Conservation (phyloP, 2,329 filamentous ascomycete genomes). For the Colletotrichum limetticola region DNA sequence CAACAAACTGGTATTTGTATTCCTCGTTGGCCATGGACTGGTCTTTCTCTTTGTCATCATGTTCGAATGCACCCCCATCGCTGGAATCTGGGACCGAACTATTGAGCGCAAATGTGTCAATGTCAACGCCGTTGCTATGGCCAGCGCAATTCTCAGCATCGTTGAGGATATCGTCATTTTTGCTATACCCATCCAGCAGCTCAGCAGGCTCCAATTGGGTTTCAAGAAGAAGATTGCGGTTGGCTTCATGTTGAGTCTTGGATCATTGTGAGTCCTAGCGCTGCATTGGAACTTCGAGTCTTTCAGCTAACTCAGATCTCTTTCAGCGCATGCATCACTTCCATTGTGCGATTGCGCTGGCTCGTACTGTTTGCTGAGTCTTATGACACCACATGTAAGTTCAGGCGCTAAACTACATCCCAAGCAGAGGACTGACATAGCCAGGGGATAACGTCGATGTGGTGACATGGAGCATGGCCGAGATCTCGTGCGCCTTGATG, state of each 20-base stretch:
- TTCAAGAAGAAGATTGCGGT: conserved; percentile 32
- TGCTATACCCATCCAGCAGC: conserved; percentile 30
- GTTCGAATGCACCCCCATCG: conserved; percentile 36
- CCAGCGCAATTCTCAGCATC: conserved; percentile 33
- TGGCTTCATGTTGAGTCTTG: conserved; percentile 34
- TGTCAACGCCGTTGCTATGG: conserved; percentile 21
- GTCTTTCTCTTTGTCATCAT: conserved; percentile 38
- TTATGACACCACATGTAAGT: conserved; percentile 27
- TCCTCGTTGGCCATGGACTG: conserved; percentile 35
- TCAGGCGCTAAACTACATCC: background rate
- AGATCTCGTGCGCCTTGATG: conserved; percentile 48
- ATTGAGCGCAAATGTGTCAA: conserved; percentile 28
- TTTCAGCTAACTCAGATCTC: background rate
- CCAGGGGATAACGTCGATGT: conserved; percentile 43
- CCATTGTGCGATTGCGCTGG: conserved; percentile 32
- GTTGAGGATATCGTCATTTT: conserved; percentile 35
- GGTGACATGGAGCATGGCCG: conserved; percentile 45
- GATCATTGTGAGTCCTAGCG: conserved; percentile 34
- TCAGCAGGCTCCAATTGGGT: conserved; percentile 26
- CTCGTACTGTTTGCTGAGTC: conserved; percentile 21
- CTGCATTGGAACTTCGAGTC: no score
- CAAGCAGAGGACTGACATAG: background rate
- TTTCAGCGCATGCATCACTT: conserved; percentile 35
- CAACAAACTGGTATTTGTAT: conserved; percentile 20
- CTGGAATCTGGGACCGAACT: conserved; percentile 33